Base-by-base conservation (phyloP, 768 basidiomycete species). In the Clathrus columnatus region DNA sequence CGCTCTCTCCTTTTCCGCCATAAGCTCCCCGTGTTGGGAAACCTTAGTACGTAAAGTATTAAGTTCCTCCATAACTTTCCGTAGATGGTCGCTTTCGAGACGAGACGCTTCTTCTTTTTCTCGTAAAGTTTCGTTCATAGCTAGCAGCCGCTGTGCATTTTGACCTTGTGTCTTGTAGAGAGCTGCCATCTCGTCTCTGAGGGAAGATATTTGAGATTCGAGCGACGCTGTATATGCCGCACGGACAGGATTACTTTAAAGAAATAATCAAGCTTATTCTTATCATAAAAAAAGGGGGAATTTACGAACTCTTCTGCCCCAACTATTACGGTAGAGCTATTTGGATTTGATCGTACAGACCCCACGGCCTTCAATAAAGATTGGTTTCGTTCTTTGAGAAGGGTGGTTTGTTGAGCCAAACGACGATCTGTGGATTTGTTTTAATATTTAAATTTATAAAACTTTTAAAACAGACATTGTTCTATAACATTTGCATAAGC, bases 151-250 rank as follows among this genome's bases (percentile, higher is more conserved):
- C 67, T 96, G 94, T 0, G 93, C 89, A 68, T 96, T 95, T 70
- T 95, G 91, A 4, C 91, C 89, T 60, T 98, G 94, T 0, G 91
- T 90, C 69, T 95, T 94, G 75, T 98, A 99, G 1, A 95, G 83
- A 7, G 87, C 90, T 2, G 94, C 91, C 49, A 97, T 78, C 68
- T 98, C 95, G 62, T 90, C 87, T 29, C 94, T 84, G 48, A 96
- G 75, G 10, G 88, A 84, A 1, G 91, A 91, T 68, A 98, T 88
- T 66, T 97, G 93, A 4, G 87, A 85, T 69, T 98, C 94, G 48
- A 98, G 82, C 18, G 95, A 96, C 0, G 84, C 75, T 68, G 94
- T 83, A 69, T 95, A 91, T 16, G 92, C 92, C 32, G 85, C 81
- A 43, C 85, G 83, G 42, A 94, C 86, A 23, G 91, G 85, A 66